Evolutionary conservation across 306 rosid genomes (phyloP), one percentile per base, ranked within the genome.

Genomic region (Fagus crenata): DNA sequence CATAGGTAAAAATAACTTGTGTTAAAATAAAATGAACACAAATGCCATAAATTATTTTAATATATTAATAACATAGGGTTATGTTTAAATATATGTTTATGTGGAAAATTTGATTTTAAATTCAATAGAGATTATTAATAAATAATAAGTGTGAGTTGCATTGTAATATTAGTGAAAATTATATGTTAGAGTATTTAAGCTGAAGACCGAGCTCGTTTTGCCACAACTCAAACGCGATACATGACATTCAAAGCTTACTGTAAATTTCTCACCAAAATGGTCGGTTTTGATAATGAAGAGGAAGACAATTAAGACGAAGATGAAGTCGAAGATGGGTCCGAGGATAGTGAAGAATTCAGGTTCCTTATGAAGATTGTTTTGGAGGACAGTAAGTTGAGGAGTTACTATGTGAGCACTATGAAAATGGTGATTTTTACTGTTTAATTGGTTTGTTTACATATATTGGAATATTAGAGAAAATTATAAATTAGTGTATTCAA

Each of bases 361-460:
- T 80, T 89, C 75, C 82, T 90, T 73, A 67, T 81, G 46, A 85
- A 71, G 61, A 4, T 93, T 72, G 86, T 90, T 53, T 55, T 60
- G 61, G 89, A 90, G 81, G 81, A 85, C 63, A 73, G 4, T 42
- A 87, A 83, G 53, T 56, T 93, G 82, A 87, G 91, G 84, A 84
- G 39, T 43, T 86, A 86, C 37, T 93, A 89, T 3, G 88, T 89
- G 72, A 75, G 82, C 83, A 85, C 79, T 60, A 37, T 53, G 85
- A 70, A 69, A 46, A 55, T 7, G 94, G 97, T 64, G 85, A 84
- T 67, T 93, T 88, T 49, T 85, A 69, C 78, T 93, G 97, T 75
- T 22, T 22, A 22, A 22, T 81, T 93, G 81, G 96, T 93, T 72
- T 93, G 96, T 73, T 75, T 81, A 88, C 0, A 22, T 22, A 22